Evolutionary conservation across 306 rosid genomes (phyloP), one percentile per base, ranked within the genome.

Genomic region (Vigna hirtella): DNA sequence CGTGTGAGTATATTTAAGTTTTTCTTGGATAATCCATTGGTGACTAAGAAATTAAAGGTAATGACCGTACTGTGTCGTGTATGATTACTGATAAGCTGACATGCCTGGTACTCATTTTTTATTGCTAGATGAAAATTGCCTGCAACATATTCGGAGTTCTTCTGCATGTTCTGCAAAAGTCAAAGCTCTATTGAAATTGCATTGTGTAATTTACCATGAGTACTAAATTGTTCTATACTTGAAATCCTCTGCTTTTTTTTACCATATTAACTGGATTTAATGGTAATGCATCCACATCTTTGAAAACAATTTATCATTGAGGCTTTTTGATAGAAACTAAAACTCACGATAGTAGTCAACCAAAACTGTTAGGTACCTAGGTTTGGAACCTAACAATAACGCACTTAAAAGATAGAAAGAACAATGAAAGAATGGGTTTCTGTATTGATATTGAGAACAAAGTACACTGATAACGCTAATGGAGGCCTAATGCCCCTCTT

Each of bases 1-100:
- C 14, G 91, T 73, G 97, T 93, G 84, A 93, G 95, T 88, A 84
- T 73, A 82, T 81, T 81, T 67, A 67, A 18, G 51, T 74, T 74
- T 56, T 50, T 66, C 7, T 69, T 58, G 57, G 68, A 66, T 66
- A 57, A 61, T 79, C 32, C 74, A 61, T 36, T 32, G 20, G 62
- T 82, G 18, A 42, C 32, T 18, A 40, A 17, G 45, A 62, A 58
- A 12, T 71, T 55, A 52, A 53, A 22, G 24, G 50, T 70, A 52
- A 85, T 40, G 50, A 47, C 72, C 51, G 11, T 50, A 43, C 7
- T 64, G 26, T 34, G 9, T n/a, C 48, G 1, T 66, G 55, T 62
- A 16, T 47, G n/a, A 77, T 36, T 26, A 56, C 9, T 36, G n/a
- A 77, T 36, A 38, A 56, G 24, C 49, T 36, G 45, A 10, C 24